These are phyloP conservation scores for Fusarium aywerte DNA, from an alignment of 2,329 filamentous ascomycete genomes.

Conservation along the genomic window DNA sequence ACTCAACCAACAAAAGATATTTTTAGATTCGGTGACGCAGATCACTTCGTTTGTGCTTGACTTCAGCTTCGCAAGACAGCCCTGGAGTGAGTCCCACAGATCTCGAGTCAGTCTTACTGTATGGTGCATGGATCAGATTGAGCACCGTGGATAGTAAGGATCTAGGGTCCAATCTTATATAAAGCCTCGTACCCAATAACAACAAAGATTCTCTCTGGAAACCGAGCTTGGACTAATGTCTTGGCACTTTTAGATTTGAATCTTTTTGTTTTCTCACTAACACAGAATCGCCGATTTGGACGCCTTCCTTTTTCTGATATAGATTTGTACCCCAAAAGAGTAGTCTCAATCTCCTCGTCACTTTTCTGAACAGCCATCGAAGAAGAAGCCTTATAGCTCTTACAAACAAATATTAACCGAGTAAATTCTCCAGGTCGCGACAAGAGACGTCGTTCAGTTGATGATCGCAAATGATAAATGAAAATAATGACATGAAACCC, in stretches of 20 bases:
- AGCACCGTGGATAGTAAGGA: constrained; percentile 26
- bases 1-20: constrained; percentile 3
- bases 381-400: constrained; percentile 10
- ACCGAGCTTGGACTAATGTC: constrained; percentile 20
- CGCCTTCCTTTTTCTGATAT: constrained; percentile 16
- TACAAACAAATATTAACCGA: constrained; percentile 11
- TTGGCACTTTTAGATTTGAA: constrained; percentile 14
- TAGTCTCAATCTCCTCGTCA: constrained; percentile 7
- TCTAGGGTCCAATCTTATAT: constrained; percentile 13
- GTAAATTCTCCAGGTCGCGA: neutral
- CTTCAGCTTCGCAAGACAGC: constrained; percentile 25
- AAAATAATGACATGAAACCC: constrained; percentile 33
- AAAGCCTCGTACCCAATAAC: constrained; percentile 18
- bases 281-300: constrained; percentile 10
- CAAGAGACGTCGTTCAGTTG: constrained; percentile 6
- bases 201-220: constrained; percentile 8
- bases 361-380: neutral
- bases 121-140: constrained; percentile 25
- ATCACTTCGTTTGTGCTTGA: neutral
- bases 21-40: constrained; percentile 1
- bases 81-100: neutral
- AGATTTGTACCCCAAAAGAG: constrained; percentile 19
- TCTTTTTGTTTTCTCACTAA: constrained; percentile 12
- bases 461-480: constrained; percentile 26
- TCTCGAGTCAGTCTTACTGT: constrained; percentile 26